A percentile compares a stretch with the other conserved stretches of the same genome.
Conservation (phyloP, 129 eudicot genomes). For the Lactuca sativa region DNA sequence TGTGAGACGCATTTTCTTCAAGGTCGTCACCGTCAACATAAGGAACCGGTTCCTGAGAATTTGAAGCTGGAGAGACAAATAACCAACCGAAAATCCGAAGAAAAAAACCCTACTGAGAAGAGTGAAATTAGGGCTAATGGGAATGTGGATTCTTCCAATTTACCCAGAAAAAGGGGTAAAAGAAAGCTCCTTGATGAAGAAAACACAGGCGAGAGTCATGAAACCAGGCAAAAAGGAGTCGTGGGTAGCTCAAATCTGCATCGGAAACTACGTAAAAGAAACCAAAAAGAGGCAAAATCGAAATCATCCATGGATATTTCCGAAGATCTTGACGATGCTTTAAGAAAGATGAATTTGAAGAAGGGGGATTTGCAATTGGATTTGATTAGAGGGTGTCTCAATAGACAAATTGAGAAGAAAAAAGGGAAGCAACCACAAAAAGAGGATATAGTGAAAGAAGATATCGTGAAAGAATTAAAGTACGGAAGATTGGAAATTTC, state of each 20-base stretch:
- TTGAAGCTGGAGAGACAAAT: conserved; percentile 62
- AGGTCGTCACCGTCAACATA: conserved; percentile 62
- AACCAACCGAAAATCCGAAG: conserved; percentile 4
- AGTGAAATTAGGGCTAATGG: conserved; percentile 26
- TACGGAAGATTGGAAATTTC: conserved; percentile 77
- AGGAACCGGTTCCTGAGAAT: conserved; percentile 74
- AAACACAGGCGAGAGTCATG: conserved; percentile 3
- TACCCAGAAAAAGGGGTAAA: conserved; percentile 22
- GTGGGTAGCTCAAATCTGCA: background rate
- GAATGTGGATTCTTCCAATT: conserved; percentile 17
- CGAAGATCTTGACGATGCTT: conserved; percentile 70
- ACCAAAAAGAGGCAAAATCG: conserved; percentile 15
- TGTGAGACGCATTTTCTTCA: conserved; percentile 80
- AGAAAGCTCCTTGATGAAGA: background rate
- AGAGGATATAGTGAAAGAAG: conserved; percentile 39
- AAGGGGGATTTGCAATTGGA: conserved; percentile 82
- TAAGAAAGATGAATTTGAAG: conserved; percentile 74
- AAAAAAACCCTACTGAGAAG: conserved; percentile 28
- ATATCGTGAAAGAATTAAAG: conserved; percentile 58
- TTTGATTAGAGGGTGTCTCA: conserved; percentile 64
- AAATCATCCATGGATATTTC: conserved; percentile 41
- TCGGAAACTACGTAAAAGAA: conserved; percentile 24
- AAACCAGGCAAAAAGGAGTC: background rate
- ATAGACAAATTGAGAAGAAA: conserved; percentile 72
- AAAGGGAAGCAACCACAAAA: conserved; percentile 45